These are phyloP conservation scores for Herpotrichia juniperi DNA, from an alignment of 2,329 filamentous ascomycete genomes.

Conservation along the genomic window DNA sequence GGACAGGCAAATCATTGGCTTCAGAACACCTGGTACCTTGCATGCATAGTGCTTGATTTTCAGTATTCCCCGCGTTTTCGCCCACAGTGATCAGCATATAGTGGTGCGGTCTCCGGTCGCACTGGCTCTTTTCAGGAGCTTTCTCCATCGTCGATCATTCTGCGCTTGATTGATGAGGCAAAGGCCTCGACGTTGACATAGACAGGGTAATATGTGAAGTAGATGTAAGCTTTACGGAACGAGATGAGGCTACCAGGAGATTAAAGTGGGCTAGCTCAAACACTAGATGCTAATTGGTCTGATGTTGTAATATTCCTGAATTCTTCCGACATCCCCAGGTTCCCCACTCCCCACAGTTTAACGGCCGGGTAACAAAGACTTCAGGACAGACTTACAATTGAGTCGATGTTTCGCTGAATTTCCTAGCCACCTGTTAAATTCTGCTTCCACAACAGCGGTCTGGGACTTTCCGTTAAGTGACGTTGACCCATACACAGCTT, in stretches of 20 bases:
- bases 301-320: neutral
- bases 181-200: neutral
- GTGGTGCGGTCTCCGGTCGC: neutral
- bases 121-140: neutral
- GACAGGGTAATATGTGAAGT: neutral
- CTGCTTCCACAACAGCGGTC: neutral
- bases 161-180: neutral
- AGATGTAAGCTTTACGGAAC: neutral
- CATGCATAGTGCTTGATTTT: neutral
- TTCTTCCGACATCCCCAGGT: neutral
- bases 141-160: neutral
- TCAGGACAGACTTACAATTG: neutral
- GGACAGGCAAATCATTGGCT: neutral
- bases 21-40: neutral
- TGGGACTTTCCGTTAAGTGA: neutral
- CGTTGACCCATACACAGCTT: neutral
- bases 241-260: neutral
- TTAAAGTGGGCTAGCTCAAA: neutral
- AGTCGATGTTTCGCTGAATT: neutral
- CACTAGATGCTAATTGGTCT: neutral
- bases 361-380: neutral
- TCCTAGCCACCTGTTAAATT: slow-evolving; percentile 4
- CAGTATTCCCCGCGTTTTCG: neutral
- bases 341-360: neutral
- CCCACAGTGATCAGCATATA: neutral